Conservation (phyloP, 768 basidiomycete species). For the Psilocybe cyanescens region DNA sequence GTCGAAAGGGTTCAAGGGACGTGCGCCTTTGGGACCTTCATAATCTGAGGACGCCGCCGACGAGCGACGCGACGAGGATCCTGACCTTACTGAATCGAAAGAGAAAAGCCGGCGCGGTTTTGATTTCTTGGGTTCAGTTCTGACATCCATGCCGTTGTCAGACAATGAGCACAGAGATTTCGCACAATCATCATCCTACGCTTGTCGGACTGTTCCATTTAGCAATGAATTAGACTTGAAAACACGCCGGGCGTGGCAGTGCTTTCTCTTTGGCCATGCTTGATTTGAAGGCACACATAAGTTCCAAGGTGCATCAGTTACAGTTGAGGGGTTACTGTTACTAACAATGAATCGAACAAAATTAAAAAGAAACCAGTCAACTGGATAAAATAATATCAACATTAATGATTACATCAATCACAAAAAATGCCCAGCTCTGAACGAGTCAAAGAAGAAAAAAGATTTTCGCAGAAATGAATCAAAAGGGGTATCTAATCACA, state of each 20-base stretch:
- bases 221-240: background rate
- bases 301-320: too few relatives aligned
- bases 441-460: background rate
- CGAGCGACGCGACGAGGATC: conserved; percentile 21
- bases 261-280: background rate
- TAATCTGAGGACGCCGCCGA: conserved; percentile 12
- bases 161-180: background rate
- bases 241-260: background rate
- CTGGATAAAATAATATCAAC: too few relatives aligned
- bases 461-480: background rate
- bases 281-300: background rate
- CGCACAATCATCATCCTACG: background rate
- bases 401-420: background rate
- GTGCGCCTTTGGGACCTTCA: conserved; percentile 12
- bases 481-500: conserved; percentile 13
- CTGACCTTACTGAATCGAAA: conserved; percentile 25
- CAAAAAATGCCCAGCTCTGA: background rate
- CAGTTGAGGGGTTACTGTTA: too few relatives aligned
- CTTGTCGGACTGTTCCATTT: background rate
- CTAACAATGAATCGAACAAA: background rate
- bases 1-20: conserved; percentile 22
- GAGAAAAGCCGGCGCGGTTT: conserved; percentile 26
- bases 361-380: background rate
- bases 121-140: conserved; percentile 16
- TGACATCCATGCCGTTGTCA: background rate